Evolutionary conservation across 1,284 basidiomycete species (phyloP).

Genomic region (Apiotrichum montevideense): DNA sequence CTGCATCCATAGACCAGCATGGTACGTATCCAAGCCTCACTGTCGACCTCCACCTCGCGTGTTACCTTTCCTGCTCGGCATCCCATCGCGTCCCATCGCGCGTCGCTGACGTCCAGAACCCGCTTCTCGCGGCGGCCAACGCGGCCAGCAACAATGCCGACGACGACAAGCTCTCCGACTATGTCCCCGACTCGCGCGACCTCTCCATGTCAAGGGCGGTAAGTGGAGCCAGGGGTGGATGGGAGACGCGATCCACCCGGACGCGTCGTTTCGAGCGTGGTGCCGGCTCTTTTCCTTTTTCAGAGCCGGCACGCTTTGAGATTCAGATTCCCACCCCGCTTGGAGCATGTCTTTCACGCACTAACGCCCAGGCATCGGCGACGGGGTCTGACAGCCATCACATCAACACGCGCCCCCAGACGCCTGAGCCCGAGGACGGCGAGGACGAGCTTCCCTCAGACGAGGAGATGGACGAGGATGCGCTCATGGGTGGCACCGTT

Average conservation of each 20-base stretch:
- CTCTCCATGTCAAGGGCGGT: slow-evolving; percentile 44
- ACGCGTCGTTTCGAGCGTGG: too few species aligned
- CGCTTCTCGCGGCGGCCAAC: slow-evolving; percentile 40
- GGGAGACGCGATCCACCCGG: not conserved
- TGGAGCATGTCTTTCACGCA: too few species aligned
- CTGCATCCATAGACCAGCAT: too few species aligned
- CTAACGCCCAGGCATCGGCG: slow-evolving; percentile 29
- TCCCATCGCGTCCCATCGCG: too few species aligned
- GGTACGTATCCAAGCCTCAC: too few species aligned
- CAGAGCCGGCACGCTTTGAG: too few species aligned
- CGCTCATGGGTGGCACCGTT: slow-evolving; percentile 10
- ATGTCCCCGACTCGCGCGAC: slow-evolving; percentile 41
- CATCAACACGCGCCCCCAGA: slow-evolving; percentile 37
- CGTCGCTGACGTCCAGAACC: slow-evolving; percentile 26
- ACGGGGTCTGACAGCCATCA: slow-evolving; percentile 36
- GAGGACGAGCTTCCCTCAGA: slow-evolving; percentile 34
- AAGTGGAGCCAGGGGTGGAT: slow-evolving; percentile 10
- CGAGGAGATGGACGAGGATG: slow-evolving; percentile 24
- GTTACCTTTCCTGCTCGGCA: too few species aligned
- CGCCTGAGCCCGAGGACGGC: slow-evolving; percentile 23
- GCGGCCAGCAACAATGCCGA: slow-evolving; percentile 17
- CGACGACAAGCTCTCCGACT: slow-evolving; percentile 45
- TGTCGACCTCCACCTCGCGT: not conserved
- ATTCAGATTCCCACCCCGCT: too few species aligned
- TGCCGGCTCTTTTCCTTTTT: too few species aligned